Evolutionary conservation across 768 basidiomycete species (phyloP).

Genomic region (Tephrocybe sp.): DNA sequence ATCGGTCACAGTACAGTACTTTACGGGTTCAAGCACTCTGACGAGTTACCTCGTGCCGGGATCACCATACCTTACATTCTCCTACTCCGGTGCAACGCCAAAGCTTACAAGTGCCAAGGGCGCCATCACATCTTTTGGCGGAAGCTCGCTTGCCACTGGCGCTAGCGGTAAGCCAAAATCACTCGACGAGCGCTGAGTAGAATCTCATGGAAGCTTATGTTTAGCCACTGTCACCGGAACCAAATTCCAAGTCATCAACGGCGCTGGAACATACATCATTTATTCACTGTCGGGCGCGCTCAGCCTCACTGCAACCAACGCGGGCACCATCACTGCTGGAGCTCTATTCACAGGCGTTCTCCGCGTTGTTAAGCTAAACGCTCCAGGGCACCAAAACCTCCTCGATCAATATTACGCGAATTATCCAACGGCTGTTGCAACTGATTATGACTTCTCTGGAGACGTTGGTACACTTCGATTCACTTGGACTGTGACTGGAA

Average conservation of each 20-base stretch:
- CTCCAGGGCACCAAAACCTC: slow-evolving; percentile 23
- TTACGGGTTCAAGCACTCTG: slow-evolving; percentile 28
- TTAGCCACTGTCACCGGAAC: slow-evolving; percentile 26
- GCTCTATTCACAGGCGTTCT: slow-evolving; percentile 27
- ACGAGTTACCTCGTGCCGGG: slow-evolving; percentile 33
- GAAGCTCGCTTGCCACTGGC: slow-evolving; percentile 20
- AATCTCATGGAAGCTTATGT: neutral
- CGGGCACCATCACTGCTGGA: slow-evolving; percentile 22
- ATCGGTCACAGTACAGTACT: slow-evolving; percentile 35
- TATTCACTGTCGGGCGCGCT: slow-evolving; percentile 32
- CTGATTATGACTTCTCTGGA: slow-evolving; percentile 29
- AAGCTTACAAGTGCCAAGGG: slow-evolving; percentile 28
- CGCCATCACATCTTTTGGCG: slow-evolving; percentile 28
- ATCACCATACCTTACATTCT: slow-evolving; percentile 33
- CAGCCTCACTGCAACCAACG: slow-evolving; percentile 24
- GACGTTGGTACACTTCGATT: slow-evolving; percentile 29
- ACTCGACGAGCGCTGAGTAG: neutral
- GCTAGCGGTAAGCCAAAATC: slow-evolving; percentile 16
- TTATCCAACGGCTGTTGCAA: slow-evolving; percentile 28
- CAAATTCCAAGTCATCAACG: slow-evolving; percentile 27
- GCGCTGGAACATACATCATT: slow-evolving; percentile 29
- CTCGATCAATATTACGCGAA: slow-evolving; percentile 30
- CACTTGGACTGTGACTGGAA: slow-evolving; percentile 30
- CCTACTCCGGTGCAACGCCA: slow-evolving; percentile 29
- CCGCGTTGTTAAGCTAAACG: slow-evolving; percentile 27